These are phyloP conservation scores for Daldinia grandis DNA, from an alignment of 495 filamentous ascomycete species.

Conservation along the genomic window DNA sequence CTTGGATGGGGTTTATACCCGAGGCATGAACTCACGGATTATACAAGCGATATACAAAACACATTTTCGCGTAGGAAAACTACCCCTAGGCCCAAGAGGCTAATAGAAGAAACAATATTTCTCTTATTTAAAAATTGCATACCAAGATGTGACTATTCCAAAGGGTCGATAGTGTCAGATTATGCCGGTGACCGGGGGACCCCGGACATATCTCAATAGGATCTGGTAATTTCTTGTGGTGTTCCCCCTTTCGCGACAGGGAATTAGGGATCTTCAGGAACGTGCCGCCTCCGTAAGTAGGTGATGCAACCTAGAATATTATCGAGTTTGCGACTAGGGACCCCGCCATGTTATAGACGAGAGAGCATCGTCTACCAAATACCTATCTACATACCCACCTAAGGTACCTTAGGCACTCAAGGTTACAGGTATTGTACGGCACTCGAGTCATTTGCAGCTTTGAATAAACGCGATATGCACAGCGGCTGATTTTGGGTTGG, in stretches of 20 bases:
- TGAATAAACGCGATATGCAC: not conserved
- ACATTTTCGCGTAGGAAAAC: slow-evolving; percentile 6
- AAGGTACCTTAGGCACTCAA: too few species aligned
- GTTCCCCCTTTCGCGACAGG: slow-evolving; percentile 21
- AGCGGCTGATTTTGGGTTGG: not conserved
- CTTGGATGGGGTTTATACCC: slow-evolving; percentile 36
- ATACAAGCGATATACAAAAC: slow-evolving; percentile 40
- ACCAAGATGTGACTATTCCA: slow-evolving; percentile 7
- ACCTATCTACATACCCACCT: too few species aligned
- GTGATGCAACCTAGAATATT: not conserved
- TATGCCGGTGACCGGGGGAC: slow-evolving; percentile 14
- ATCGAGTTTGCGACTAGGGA: not conserved
- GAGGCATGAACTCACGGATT: slow-evolving; percentile 36
- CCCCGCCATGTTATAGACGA: not conserved
- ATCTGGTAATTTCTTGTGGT: slow-evolving; percentile 14
- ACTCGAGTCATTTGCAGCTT: not conserved
- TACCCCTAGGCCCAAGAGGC: slow-evolving; percentile 6
- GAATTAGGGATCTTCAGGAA: slow-evolving; percentile 18
- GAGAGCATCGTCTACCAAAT: not conserved
- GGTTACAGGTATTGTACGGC: not conserved
- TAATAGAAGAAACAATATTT: slow-evolving; percentile 21
- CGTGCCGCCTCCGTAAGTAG: slow-evolving; percentile 3
- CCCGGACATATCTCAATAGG: slow-evolving; percentile 23
- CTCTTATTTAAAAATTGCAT: slow-evolving; percentile 10
- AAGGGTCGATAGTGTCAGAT: slow-evolving; percentile 8